These are phyloP conservation scores for Marasmius tenuissimus DNA, from an alignment of 1,284 basidiomycete species.

Conservation along the genomic window DNA sequence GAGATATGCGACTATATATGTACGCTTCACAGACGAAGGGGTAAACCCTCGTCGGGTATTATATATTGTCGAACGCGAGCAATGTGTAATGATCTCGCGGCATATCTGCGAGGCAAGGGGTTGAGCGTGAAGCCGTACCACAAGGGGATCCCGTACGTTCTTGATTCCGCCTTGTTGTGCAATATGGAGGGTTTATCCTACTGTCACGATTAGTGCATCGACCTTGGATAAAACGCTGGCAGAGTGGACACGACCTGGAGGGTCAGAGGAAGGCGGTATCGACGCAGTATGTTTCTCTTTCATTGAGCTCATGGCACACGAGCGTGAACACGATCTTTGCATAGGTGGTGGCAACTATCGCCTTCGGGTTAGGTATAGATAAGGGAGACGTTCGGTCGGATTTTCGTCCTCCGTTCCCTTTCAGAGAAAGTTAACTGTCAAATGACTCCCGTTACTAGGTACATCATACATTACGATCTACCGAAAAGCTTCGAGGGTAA, in stretches of 20 bases:
- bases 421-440: constrained; percentile 11
- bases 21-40: constrained; percentile 55
- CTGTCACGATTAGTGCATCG: constrained; percentile 33
- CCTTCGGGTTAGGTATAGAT: constrained; percentile 90
- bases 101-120: constrained; percentile 62
- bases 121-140: constrained; percentile 75
- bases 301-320: neutral
- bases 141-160: constrained; percentile 53
- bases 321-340: neutral
- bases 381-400: constrained; percentile 76
- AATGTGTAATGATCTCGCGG: constrained; percentile 69
- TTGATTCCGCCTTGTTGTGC: neutral
- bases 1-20: constrained; percentile 71
- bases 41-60: constrained; percentile 70
- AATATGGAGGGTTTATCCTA: neutral
- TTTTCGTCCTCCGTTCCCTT: constrained; percentile 14
- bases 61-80: constrained; percentile 74
- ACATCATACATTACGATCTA: constrained; percentile 77
- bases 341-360: constrained; percentile 57
- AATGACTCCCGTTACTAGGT: constrained; percentile 37
- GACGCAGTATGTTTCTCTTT: constrained; percentile 53
- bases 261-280: constrained; percentile 47
- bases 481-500: constrained; percentile 83
- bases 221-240: constrained; percentile 60
- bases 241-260: constrained; percentile 61